These are phyloP conservation scores for Clonostachys rosea DNA, from an alignment of 2,329 filamentous ascomycete genomes.

Conservation along the genomic window DNA sequence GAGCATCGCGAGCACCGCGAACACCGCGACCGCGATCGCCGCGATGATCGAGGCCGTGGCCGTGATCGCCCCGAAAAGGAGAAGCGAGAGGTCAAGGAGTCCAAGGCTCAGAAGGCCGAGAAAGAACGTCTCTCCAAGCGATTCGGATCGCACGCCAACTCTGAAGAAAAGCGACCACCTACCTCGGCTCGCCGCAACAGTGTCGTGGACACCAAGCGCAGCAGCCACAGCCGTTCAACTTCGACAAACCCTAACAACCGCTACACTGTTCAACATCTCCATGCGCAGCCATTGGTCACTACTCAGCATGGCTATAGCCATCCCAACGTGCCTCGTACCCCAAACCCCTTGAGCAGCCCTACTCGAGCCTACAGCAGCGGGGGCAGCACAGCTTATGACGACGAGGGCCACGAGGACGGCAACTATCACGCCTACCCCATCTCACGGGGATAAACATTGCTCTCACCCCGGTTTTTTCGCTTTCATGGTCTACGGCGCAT, in stretches of 20 bases:
- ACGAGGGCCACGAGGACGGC: constrained; percentile 24
- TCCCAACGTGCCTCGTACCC: constrained; percentile 19
- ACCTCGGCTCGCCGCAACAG: constrained; percentile 18
- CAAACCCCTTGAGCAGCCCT: constrained; percentile 12
- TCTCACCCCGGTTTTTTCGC: neutral
- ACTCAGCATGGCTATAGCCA: neutral
- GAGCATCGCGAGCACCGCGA: constrained; percentile 8
- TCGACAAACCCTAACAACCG: constrained; percentile 11
- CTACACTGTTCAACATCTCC: constrained; percentile 7
- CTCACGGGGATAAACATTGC: constrained; percentile 1
- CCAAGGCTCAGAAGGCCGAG: constrained; percentile 19
- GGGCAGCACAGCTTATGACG: constrained; percentile 11
- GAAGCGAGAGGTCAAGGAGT: constrained; percentile 14
- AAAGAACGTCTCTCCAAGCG: constrained; percentile 29
- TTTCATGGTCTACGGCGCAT: neutral
- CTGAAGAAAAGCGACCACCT: constrained; percentile 17
- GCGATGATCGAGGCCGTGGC: constrained; percentile 6
- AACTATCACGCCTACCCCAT: constrained; percentile 28
- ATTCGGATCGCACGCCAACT: constrained; percentile 10
- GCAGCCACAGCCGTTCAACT: constrained; percentile 18
- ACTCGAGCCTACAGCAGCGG: constrained; percentile 11
- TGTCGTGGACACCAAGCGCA: constrained; percentile 26
- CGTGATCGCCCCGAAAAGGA: constrained; percentile 8
- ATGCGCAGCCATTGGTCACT: neutral
- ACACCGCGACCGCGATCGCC: constrained; percentile 8